phyloP scores from a whole-genome alignment of 129 eudicot genomes.

The Artemisia tridentata region DNA sequence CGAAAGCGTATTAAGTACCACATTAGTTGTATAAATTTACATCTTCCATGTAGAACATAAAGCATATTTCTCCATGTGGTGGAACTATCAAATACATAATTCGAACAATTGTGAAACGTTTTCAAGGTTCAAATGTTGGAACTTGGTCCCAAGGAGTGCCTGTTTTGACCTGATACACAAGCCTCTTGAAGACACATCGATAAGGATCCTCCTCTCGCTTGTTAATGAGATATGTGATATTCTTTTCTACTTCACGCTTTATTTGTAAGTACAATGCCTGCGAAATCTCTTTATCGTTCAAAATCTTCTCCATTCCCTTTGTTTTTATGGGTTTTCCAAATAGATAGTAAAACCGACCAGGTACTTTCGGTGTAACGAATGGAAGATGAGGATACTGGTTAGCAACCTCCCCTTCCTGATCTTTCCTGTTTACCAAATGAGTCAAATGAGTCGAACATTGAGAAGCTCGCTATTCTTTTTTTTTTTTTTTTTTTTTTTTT shows the following conservation, averaged over 20 bases:
- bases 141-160: conserved; percentile 27
- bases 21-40: too few relatives aligned
- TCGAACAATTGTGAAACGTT: neutral
- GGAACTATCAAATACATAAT: neutral
- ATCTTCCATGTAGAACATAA: too few relatives aligned
- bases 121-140: conserved; percentile 50
- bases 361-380: conserved; percentile 45
- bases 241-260: conserved; percentile 41
- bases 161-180: conserved; percentile 35
- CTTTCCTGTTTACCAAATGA: conserved; percentile 20
- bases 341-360: conserved; percentile 55
- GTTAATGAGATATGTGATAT: conserved; percentile 38
- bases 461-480: too few relatives aligned
- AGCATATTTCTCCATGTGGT: neutral
- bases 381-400: conserved; percentile 45
- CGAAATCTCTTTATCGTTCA: conserved; percentile 30
- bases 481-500: too few relatives aligned
- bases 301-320: conserved; percentile 33
- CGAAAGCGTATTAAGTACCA: too few relatives aligned
- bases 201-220: conserved; percentile 61
- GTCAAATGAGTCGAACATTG: too few relatives aligned
- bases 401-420: conserved; percentile 33
- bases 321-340: conserved; percentile 62
- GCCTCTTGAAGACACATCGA: conserved; percentile 34
- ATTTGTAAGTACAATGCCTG: conserved; percentile 38